These are phyloP conservation scores for Ogataea paraovalis DNA, from an alignment of 805 yeast genomes.

Conservation along the genomic window DNA sequence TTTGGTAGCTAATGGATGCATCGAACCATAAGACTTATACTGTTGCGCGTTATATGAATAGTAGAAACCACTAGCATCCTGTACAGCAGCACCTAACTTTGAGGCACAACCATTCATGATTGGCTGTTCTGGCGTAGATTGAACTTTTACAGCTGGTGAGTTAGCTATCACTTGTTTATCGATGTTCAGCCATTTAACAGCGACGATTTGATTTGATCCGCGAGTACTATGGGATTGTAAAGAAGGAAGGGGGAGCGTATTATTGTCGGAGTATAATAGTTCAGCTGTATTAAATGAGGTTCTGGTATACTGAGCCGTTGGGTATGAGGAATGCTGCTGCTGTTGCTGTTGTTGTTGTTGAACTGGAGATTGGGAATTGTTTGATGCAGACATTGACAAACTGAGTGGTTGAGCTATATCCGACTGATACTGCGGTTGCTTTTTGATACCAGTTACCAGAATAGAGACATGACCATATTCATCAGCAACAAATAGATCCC, in stretches of 20 bases:
- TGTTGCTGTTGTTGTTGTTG: constrained; percentile 15
- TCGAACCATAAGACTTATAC: constrained; percentile 53
- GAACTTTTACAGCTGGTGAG: constrained; percentile 49
- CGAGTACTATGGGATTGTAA: constrained; percentile 22
- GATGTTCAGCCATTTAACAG: constrained; percentile 69
- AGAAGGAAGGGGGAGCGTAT: constrained; percentile 19
- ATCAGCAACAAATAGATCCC: constrained; percentile 80
- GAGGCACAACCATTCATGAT: constrained; percentile 34
- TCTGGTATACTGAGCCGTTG: constrained; percentile 35
- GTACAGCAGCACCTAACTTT: constrained; percentile 32
- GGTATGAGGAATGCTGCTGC: neutral
- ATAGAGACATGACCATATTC: constrained; percentile 62
- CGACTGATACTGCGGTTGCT: constrained; percentile 18
- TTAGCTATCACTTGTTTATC: constrained; percentile 62
- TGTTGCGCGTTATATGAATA: constrained; percentile 58
- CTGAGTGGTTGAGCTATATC: neutral
- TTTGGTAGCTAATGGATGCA: constrained; percentile 65
- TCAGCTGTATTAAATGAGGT: constrained; percentile 37
- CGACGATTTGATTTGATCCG: constrained; percentile 33
- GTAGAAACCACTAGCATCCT: constrained; percentile 29
- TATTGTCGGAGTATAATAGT: constrained; percentile 42
- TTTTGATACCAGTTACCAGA: constrained; percentile 45
- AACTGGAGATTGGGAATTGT: constrained; percentile 22
- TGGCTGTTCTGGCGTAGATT: constrained; percentile 21
- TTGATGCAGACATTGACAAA: constrained; percentile 19